Base-by-base conservation (phyloP, 163 green algal species). In the Trebouxia gelatinosa region DNA sequence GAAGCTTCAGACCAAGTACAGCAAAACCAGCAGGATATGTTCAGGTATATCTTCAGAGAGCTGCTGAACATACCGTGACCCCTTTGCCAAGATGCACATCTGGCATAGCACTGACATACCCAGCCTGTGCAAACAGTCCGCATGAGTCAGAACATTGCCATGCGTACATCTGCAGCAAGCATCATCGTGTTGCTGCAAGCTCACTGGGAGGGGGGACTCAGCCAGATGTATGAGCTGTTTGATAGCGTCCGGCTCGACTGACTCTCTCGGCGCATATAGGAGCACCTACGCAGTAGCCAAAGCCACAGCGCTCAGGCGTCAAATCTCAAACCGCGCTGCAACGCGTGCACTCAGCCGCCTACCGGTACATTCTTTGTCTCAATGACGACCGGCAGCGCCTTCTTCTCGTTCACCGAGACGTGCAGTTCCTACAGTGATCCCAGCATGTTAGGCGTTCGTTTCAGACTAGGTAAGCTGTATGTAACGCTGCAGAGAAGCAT, bases 51-150 rank as follows among this genome's bases (percentile, higher is more conserved):
- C n/a, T n/a, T n/a, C n/a, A n/a, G n/a, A n/a, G n/a, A n/a, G n/a
- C n/a, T n/a, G n/a, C n/a, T n/a, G 9, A 29, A 16, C 39, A 76
- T 31, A 87, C 82, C 40, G 80, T 85, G 34, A 81, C 83, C 26
- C 83, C 83, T 39, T 84, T 86, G 54, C 83, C 83, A 37, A 88
- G 19, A 50, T 88, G 83, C 54, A 86, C 80, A 62, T 88, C 83
- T 62, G 83, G 83, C 83, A 88, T 88, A 3, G 80, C 83, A 23
- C 54, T 67, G 13, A 88, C 83, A 68, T 68, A 88, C 26, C 75
- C 72, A 54, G 77, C 28, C 75, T 85, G 39, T n/a, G n/a, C n/a
- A n/a, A n/a, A n/a, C n/a, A n/a, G n/a, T n/a, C n/a, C n/a, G n/a
- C n/a, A n/a, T n/a, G n/a, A n/a, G n/a, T n/a, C n/a, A n/a, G n/a